These are phyloP conservation scores for Acidiella bohemica DNA, from an alignment of 495 filamentous ascomycete species.

Conservation along the genomic window DNA sequence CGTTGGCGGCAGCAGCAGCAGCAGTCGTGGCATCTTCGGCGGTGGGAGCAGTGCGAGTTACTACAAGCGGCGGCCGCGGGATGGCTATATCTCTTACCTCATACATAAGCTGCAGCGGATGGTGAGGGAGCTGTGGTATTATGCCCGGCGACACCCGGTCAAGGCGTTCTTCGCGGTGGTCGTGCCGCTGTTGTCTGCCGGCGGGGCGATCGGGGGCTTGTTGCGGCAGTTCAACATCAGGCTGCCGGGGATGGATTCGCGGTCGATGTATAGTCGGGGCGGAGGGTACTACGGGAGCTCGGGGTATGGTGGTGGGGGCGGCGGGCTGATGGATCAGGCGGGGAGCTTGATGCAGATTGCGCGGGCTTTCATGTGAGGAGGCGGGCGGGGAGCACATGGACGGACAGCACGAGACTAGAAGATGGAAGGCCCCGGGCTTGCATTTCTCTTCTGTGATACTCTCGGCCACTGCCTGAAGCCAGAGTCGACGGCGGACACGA, in stretches of 20 bases:
- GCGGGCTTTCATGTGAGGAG: constrained; percentile 24
- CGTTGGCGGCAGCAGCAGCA: neutral
- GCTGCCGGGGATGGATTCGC: constrained; percentile 37
- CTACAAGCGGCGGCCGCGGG: constrained; percentile 59
- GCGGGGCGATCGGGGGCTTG: constrained; percentile 60
- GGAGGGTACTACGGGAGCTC: constrained; percentile 37
- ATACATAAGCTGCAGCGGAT: constrained; percentile 57
- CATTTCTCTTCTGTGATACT: too few species aligned
- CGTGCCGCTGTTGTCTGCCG: constrained; percentile 61
- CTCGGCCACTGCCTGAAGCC: too few species aligned
- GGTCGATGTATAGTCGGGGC: constrained; percentile 14
- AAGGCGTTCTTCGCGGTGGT: constrained; percentile 78
- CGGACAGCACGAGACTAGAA: too few species aligned
- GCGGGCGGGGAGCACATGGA: too few species aligned
- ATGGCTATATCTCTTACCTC: constrained; percentile 58
- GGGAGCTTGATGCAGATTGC: constrained; percentile 18
- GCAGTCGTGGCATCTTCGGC: constrained; percentile 8
- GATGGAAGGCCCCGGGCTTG: too few species aligned
- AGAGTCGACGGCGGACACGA: too few species aligned
- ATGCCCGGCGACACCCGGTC: constrained; percentile 62
- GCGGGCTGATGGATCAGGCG: neutral
- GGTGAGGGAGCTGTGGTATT: constrained; percentile 58
- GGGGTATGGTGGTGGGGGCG: constrained; percentile 22
- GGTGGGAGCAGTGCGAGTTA: constrained; percentile 32
- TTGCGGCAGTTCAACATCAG: constrained; percentile 62